Conservation (phyloP, 345 rosid genomes). For the Microthlaspi erraticum region DNA sequence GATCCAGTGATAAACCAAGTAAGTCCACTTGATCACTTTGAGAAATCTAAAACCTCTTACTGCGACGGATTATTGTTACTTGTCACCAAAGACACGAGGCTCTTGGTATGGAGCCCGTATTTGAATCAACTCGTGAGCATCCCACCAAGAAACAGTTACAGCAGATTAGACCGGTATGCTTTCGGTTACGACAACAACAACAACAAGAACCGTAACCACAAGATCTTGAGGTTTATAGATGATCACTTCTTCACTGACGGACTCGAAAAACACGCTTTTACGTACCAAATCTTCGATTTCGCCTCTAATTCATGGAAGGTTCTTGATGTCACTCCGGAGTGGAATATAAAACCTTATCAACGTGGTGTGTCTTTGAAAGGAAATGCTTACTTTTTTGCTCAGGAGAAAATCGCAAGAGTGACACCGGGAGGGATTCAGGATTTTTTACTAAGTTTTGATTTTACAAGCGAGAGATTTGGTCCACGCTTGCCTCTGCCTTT, state of each 20-base stretch:
- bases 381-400: too few relatives aligned
- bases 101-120: neutral
- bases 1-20: neutral
- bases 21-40: neutral
- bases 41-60: neutral
- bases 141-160: neutral
- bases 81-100: neutral
- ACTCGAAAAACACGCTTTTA: too few relatives aligned
- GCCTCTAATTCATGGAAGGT: neutral
- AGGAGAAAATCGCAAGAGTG: too few relatives aligned
- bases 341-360: too few relatives aligned
- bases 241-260: too few relatives aligned
- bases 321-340: too few relatives aligned
- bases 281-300: slow-evolving; percentile 3
- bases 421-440: neutral
- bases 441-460: too few relatives aligned
- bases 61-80: slow-evolving; percentile 3
- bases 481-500: too few relatives aligned
- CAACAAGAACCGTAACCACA: slow-evolving; percentile 8
- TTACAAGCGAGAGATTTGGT: too few relatives aligned
- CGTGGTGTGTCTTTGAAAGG: too few relatives aligned
- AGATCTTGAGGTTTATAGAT: slow-evolving; percentile 11
- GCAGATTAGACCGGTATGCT: neutral
- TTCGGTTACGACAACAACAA: neutral
- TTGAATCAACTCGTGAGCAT: neutral